Evolutionary conservation across 2,329 filamentous ascomycete species (phyloP).

Genomic region (Sporothrix brunneoviolacea): DNA sequence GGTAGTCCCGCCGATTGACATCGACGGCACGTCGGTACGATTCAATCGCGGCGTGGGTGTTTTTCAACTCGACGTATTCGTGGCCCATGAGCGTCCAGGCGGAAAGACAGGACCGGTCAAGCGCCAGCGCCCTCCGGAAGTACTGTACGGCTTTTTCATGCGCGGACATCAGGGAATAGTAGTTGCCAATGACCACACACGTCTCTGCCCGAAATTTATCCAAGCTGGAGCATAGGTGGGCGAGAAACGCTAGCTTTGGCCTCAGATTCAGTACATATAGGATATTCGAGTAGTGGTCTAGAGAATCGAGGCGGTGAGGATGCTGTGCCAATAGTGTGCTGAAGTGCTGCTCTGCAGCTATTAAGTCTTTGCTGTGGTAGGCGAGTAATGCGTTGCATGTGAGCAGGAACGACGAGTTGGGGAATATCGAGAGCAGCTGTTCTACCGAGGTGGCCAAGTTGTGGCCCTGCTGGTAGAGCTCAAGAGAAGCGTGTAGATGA

Average conservation of each 20-base stretch:
- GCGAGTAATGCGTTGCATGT: conserved; percentile 82
- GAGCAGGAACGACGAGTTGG: conserved; percentile 78
- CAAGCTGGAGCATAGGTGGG: conserved; percentile 80
- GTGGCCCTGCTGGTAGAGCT: conserved; percentile 80
- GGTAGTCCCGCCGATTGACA: conserved; percentile 91
- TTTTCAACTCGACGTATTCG: conserved; percentile 97
- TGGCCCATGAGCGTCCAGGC: conserved; percentile 99
- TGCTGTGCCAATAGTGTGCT: conserved; percentile 73
- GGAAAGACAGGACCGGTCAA: conserved; percentile 84
- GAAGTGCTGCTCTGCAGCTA: conserved; percentile 60
- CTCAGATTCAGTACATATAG: conserved; percentile 85
- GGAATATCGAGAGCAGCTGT: conserved; percentile 78
- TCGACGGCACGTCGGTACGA: conserved; percentile 94
- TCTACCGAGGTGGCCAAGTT: conserved; percentile 67
- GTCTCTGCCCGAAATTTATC: conserved; percentile 97
- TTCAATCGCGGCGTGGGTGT: conserved; percentile 95
- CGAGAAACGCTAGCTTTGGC: conserved; percentile 86
- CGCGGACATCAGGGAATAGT: conserved; percentile 88
- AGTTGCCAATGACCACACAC: conserved; percentile 94
- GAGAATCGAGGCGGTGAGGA: conserved; percentile 70
- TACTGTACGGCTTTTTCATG: conserved; percentile 98
- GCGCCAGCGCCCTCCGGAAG: conserved; percentile 83
- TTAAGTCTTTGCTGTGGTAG: conserved; percentile 83
- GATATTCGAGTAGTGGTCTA: conserved; percentile 97
- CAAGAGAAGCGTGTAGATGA: conserved; percentile 81